Evolutionary conservation across 2,329 filamentous ascomycete species (phyloP).

Genomic region (Hypoxylon sp.): DNA sequence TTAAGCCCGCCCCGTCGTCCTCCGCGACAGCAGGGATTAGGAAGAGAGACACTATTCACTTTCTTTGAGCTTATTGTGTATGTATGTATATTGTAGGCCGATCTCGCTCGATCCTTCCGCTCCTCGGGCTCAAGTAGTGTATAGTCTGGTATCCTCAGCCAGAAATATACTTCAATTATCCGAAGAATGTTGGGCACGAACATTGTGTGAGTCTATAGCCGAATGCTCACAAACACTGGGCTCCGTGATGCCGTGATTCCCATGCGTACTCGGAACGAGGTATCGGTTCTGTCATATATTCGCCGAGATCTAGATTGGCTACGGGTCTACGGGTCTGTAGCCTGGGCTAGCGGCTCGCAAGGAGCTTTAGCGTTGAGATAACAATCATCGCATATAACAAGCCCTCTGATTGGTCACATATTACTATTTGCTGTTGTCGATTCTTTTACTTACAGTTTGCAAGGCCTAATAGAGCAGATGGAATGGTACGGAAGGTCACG

Average conservation of each 20-base stretch:
- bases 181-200: constrained; percentile 1
- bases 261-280: constrained; percentile 23
- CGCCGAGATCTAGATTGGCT: constrained; percentile 45
- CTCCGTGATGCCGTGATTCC: constrained; percentile 24
- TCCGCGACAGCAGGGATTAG: constrained; percentile 40
- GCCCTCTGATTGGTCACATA: constrained; percentile 37
- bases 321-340: constrained; percentile 36
- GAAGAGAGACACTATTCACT: constrained; percentile 21
- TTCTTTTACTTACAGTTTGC: constrained; percentile 45
- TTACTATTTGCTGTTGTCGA: constrained; percentile 43
- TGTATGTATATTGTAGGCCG: constrained; percentile 23
- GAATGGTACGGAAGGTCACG: constrained; percentile 49
- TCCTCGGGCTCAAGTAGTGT: constrained; percentile 13
- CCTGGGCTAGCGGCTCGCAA: constrained; percentile 37
- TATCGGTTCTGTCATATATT: constrained; percentile 40
- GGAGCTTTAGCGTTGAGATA: constrained; percentile 39
- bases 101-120: constrained; percentile 39
- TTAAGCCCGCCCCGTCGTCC: constrained; percentile 48
- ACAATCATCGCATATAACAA: constrained; percentile 27
- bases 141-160: neutral
- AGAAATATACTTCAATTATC: neutral
- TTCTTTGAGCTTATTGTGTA: constrained; percentile 22
- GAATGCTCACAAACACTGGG: constrained; percentile 4
- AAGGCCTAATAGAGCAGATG: constrained; percentile 16
- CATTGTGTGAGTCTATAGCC: constrained; percentile 6